phyloP scores from a whole-genome alignment of 1,284 basidiomycete species.

The Heimioporus retisporus region DNA sequence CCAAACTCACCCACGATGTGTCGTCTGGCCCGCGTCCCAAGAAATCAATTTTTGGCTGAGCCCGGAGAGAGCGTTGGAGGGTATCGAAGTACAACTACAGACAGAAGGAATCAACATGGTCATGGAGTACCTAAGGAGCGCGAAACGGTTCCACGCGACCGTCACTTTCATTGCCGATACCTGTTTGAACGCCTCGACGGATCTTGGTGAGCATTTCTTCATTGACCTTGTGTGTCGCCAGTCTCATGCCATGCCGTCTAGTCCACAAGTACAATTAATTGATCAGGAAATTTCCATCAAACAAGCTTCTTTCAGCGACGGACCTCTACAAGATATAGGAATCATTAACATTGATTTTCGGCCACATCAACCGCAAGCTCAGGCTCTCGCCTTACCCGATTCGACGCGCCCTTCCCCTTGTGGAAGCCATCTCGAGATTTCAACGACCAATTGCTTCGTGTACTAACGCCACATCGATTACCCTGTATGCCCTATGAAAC shows the following conservation, averaged over 20 bases:
- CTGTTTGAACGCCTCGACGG: slow-evolving; percentile 93
- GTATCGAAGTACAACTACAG: slow-evolving; percentile 91
- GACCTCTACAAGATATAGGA: slow-evolving; percentile 97
- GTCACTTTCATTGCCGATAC: slow-evolving; percentile 99
- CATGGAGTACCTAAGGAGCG: slow-evolving; percentile 95
- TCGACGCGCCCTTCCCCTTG: slow-evolving; percentile 93
- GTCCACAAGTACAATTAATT: slow-evolving; percentile 98
- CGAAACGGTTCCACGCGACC: slow-evolving; percentile 97
- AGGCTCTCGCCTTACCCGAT: slow-evolving; percentile 97
- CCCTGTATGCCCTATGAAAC: slow-evolving; percentile 96
- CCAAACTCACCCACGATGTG: slow-evolving; percentile 95
- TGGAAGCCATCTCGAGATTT: slow-evolving; percentile 99
- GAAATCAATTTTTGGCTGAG: slow-evolving; percentile 99
- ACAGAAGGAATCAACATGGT: slow-evolving; percentile 96
- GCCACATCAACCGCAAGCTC: slow-evolving; percentile 96
- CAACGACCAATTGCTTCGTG: slow-evolving; percentile 93
- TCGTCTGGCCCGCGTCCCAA: slow-evolving; percentile 94
- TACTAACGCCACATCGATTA: slow-evolving; percentile 90
- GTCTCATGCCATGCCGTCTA: slow-evolving; percentile 57
- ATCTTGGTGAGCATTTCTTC: slow-evolving; percentile 68
- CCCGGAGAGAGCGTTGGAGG: slow-evolving; percentile 93
- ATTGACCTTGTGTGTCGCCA: not conserved
- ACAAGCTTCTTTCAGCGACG: slow-evolving; percentile 96
- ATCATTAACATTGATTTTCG: slow-evolving; percentile 89
- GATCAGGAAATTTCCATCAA: slow-evolving; percentile 99